phyloP scores from a whole-genome alignment of 164 flowering plant species.

The Vitis riparia region DNA sequence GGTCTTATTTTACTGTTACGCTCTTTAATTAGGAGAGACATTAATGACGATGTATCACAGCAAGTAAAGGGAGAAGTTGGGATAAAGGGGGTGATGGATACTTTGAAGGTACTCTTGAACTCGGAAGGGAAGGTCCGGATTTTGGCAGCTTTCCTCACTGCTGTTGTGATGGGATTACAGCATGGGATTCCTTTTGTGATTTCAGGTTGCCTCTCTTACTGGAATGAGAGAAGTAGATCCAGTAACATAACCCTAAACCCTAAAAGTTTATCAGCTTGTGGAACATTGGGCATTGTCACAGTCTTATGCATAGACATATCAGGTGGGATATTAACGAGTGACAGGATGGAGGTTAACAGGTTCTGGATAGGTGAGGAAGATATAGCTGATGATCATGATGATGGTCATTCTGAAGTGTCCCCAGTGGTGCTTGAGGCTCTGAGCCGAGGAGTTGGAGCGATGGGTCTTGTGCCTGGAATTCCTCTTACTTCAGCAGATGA shows the following conservation, averaged over 20 bases:
- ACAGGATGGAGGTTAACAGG: slow-evolving; percentile 13
- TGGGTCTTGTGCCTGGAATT: neutral
- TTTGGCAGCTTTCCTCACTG: slow-evolving; percentile 8
- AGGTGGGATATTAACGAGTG: slow-evolving; percentile 6
- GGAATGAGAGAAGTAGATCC: slow-evolving; percentile 12
- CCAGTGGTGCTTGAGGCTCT: slow-evolving; percentile 15
- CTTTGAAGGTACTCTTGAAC: slow-evolving; percentile 15
- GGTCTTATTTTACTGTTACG: neutral
- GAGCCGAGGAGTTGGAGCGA: slow-evolving; percentile 14
- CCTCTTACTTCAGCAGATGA: neutral
- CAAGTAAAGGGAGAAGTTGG: slow-evolving; percentile 16
- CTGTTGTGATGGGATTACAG: slow-evolving; percentile 17
- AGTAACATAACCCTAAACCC: neutral
- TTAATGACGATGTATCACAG: slow-evolving; percentile 11
- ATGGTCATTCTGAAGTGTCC: neutral
- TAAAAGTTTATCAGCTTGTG: slow-evolving; percentile 13
- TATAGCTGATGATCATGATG: neutral
- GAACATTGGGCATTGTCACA: slow-evolving; percentile 20
- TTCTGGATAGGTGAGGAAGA: slow-evolving; percentile 16
- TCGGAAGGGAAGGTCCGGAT: slow-evolving; percentile 10
- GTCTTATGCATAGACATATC: slow-evolving; percentile 16
- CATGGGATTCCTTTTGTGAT: slow-evolving; percentile 24
- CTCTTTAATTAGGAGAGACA: neutral
- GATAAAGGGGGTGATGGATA: slow-evolving; percentile 3
- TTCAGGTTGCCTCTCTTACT: slow-evolving; percentile 11